Evolutionary conservation across 2,329 filamentous ascomycete genomes (phyloP).

Genomic region (Aspergillus sp.): DNA sequence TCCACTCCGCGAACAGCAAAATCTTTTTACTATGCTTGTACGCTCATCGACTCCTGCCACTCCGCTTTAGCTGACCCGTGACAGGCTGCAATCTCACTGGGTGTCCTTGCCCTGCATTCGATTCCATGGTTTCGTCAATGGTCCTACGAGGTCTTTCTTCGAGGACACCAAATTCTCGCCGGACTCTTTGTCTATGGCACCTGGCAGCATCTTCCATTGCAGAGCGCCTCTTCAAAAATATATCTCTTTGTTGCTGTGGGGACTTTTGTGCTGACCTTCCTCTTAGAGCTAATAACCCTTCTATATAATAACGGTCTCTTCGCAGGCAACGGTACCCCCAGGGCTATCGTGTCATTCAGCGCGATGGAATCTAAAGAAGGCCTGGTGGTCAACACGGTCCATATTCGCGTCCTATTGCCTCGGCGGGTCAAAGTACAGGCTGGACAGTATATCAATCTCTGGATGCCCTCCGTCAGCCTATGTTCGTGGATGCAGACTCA

Average conservation of each 20-base stretch:
- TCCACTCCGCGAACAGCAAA: conserved; percentile 14
- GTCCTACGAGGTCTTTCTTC: too few relatives aligned
- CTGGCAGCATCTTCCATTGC: not conserved
- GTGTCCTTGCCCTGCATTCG: too few relatives aligned
- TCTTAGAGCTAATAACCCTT: not conserved
- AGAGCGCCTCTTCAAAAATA: not conserved
- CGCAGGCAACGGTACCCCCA: conserved; percentile 15
- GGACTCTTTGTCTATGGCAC: not conserved
- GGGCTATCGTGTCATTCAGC: conserved; percentile 22
- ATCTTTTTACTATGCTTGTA: not conserved
- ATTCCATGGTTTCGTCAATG: too few relatives aligned
- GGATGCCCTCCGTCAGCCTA: conserved; percentile 26
- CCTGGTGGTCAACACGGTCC: conserved; percentile 7
- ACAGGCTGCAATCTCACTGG: too few relatives aligned
- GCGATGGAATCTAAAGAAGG: not conserved
- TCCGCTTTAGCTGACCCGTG: too few relatives aligned
- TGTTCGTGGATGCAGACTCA: conserved; percentile 25
- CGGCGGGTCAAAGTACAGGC: conserved; percentile 21
- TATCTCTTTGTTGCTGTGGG: not conserved
- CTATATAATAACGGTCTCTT: conserved; percentile 9
- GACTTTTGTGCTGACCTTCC: not conserved
- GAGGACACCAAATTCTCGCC: too few relatives aligned
- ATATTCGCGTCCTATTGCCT: conserved; percentile 22
- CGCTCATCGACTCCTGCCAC: too few relatives aligned
- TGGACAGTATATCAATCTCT: conserved; percentile 31